These are phyloP conservation scores for Stemphylium beticola DNA, from an alignment of 2,329 filamentous ascomycete genomes.

Conservation along the genomic window DNA sequence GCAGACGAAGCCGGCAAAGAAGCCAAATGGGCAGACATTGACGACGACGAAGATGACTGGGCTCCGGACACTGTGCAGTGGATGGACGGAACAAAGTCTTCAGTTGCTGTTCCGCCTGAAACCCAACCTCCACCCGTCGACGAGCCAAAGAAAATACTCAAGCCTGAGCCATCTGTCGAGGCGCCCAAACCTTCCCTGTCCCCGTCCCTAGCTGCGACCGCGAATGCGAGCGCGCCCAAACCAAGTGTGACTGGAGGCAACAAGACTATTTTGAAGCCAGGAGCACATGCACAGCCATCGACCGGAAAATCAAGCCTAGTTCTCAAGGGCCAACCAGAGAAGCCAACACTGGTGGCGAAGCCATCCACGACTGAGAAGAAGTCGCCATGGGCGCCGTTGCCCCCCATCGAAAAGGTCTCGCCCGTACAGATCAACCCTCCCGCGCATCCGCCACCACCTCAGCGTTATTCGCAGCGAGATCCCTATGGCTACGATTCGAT, in stretches of 20 bases:
- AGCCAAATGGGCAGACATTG: slow-evolving; percentile 87
- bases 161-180: slow-evolving; percentile 43
- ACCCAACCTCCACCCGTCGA: slow-evolving; percentile 38
- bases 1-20: slow-evolving; percentile 75
- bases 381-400: slow-evolving; percentile 89
- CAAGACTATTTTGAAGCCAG: slow-evolving; percentile 59
- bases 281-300: slow-evolving; percentile 42
- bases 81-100: slow-evolving; percentile 87
- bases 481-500: slow-evolving; percentile 62
- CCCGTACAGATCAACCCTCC: slow-evolving; percentile 68
- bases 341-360: slow-evolving; percentile 75
- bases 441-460: slow-evolving; percentile 48
- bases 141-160: slow-evolving; percentile 34
- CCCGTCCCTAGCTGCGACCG: slow-evolving; percentile 19
- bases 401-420: slow-evolving; percentile 81
- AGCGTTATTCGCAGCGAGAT: slow-evolving; percentile 63
- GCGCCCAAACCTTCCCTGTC: slow-evolving; percentile 43
- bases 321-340: slow-evolving; percentile 71
- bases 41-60: slow-evolving; percentile 89
- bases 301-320: slow-evolving; percentile 61
- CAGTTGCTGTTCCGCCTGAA: slow-evolving; percentile 64
- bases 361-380: slow-evolving; percentile 75
- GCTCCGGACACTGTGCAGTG: slow-evolving; percentile 84
- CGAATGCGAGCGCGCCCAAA: slow-evolving; percentile 42
- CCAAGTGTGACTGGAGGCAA: slow-evolving; percentile 47